Evolutionary conservation across 2,329 filamentous ascomycete genomes (phyloP), one percentile per base, ranked within the genome.

Genomic region (Neofusicoccum ribis): DNA sequence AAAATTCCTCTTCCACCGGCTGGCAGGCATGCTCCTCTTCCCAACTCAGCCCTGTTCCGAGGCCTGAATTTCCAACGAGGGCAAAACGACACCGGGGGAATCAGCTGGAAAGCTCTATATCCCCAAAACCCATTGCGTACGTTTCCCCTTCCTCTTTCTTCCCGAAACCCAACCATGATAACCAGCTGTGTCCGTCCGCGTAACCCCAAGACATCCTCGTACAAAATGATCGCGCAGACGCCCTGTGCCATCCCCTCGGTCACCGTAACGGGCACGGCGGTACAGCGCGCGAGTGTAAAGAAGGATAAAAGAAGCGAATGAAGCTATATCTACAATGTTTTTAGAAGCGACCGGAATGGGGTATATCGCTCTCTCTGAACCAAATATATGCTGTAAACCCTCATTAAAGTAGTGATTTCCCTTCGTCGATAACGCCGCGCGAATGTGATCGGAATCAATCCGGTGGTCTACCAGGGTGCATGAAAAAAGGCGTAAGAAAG

Each of bases 281-380:
- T 31, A 34, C 12, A 31, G 50, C n/a, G 34, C 31, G 50, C 56
- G 43, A 46, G 41, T 9, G 56, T 47, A 9, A 46, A 20, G 56
- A 60, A 60, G 56, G 37, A 60, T 46, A 37, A 17, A 37, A 59
- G 31, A 47, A 60, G 43, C 43, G 56, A 60, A 60, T 44, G 56
- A 60, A 60, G 56, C 56, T 60, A 60, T 37, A 47, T 60, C 56
- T 60, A 60, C 56, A 37, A 31, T 43, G 20, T 59, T 47, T 60
- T 60, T 59, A 44, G 56, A 60, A 60, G 56, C 56, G 56, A 60
- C 56, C 17, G 56, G 56, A 60, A 60, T 60, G 41, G 56, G 56
- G 56, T 60, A 60, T 60, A 60, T 60, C 56, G 56, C 56, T 60
- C 52, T 60, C 56, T 60, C 31, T 47, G 43, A 60, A 60, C 27